Evolutionary conservation across 805 yeast species (phyloP).

Genomic region (Starmerella sp.): DNA sequence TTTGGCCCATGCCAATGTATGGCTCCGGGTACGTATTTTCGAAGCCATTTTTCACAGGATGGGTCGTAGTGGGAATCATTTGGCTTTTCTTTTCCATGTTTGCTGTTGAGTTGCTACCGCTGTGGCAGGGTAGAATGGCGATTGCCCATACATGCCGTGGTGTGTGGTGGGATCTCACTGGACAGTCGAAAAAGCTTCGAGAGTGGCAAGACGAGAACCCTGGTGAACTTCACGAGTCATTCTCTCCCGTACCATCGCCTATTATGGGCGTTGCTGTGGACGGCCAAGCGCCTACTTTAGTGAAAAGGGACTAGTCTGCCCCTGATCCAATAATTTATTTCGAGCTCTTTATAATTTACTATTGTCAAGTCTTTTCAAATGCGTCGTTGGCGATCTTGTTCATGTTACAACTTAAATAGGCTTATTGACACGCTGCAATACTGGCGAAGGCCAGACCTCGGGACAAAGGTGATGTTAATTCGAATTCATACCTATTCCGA

Average conservation of each 20-base stretch:
- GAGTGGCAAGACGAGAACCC: constrained; percentile 71
- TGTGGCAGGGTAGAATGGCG: constrained; percentile 62
- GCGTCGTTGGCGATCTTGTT: too few relatives aligned
- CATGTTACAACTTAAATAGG: too few relatives aligned
- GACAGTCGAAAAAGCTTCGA: constrained; percentile 59
- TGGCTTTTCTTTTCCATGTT: constrained; percentile 52
- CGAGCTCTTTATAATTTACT: not conserved
- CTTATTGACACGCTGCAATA: too few relatives aligned
- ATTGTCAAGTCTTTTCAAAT: not conserved
- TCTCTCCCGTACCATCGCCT: constrained; percentile 16
- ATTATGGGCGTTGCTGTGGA: not conserved
- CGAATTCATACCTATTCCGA: too few relatives aligned
- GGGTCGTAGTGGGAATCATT: constrained; percentile 71
- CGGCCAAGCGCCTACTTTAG: not conserved
- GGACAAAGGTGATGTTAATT: too few relatives aligned
- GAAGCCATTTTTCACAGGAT: constrained; percentile 70
- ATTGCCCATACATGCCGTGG: constrained; percentile 59
- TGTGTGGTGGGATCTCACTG: constrained; percentile 73
- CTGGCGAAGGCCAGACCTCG: too few relatives aligned
- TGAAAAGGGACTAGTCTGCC: constrained; percentile 4
- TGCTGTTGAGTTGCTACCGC: constrained; percentile 56
- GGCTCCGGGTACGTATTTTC: constrained; percentile 69
- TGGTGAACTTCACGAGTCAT: constrained; percentile 46
- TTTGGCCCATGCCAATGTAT: constrained; percentile 95
- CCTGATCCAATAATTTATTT: not conserved